Evolutionary conservation across 331 rosid species (phyloP), one percentile per base, ranked within the genome.

Genomic region (Cucumis variabilis): DNA sequence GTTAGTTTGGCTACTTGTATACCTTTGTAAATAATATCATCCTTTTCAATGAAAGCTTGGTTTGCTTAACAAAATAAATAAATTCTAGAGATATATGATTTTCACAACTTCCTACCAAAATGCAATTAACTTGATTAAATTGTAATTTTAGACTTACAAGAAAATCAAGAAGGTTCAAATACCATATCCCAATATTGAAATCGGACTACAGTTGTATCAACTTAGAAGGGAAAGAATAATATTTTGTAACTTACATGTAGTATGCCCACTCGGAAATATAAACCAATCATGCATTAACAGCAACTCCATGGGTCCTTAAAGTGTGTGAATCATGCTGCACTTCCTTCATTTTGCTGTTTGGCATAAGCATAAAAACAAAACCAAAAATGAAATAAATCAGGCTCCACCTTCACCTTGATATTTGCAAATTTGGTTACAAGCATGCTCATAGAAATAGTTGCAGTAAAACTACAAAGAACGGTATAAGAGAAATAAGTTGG

Each of bases 241-340:
- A n/a, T 41, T 24, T 2, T 68, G 85, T 66, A 70, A 86, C 96
- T 88, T n/a, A 94, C 99, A 79, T 87, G 99, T 89, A 87, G 99
- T 94, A 91, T 95, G 99, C 65, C 99, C 99, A 46, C 99, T 96
- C 9, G 98, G 99, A 90, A 96, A 94, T 87, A 96, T 96, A 83
- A 92, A 66, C 99, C 99, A 96, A 90, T 96, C 98, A 80, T 95
- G 96, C 94, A 66, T 88, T 94, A 79, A 96, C 88, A 70, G 87
- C 27, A 71, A 90, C 84, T 84, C 99, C 98, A 88, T 96, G 98
- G 88, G 99, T 95, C 80, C 87, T 92, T 88, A 96, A 51, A 70
- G 98, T 96, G 83, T 93, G 98, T 3, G 96, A 93, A 85, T 91
- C 92, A 85, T 91, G 92, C 90, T 93, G 98, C 86, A 88, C 90